A percentile compares a stretch with the other conserved stretches of the same genome.
phyloP scores from a whole-genome alignment of 164 flowering plant species.

The Sextonia rubra region DNA sequence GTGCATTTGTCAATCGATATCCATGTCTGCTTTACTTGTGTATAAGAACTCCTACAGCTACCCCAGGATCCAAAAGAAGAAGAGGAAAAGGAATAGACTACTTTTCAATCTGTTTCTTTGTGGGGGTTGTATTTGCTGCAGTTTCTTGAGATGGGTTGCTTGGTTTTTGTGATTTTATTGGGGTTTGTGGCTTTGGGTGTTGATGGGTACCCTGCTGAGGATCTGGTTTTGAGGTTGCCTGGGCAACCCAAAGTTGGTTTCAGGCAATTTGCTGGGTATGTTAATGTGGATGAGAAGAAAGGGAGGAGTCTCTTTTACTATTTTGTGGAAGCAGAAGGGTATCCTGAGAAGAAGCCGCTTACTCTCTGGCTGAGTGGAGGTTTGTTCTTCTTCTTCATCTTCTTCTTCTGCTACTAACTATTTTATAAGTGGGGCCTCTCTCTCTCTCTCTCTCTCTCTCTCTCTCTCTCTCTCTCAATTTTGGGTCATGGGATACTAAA shows the following conservation, averaged over 20 bases:
- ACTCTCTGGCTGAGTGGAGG: constrained; percentile 99
- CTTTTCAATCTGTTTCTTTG: neutral
- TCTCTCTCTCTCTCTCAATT: neutral
- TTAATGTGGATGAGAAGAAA: constrained; percentile 66
- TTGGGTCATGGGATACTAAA: neutral
- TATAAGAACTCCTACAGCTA: no score
- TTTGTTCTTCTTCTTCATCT: constrained; percentile 17
- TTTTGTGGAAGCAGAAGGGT: constrained; percentile 77
- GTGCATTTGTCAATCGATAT: neutral
- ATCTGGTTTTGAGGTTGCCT: constrained; percentile 70
- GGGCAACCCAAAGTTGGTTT: constrained; percentile 82
- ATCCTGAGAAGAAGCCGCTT: constrained; percentile 60
- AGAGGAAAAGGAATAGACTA: constrained; percentile 5
- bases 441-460: no score
- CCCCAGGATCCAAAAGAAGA: neutral
- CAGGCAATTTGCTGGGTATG: constrained; percentile 84
- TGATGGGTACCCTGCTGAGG: constrained; percentile 58
- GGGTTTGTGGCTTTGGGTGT: constrained; percentile 25
- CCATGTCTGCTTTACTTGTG: neutral
- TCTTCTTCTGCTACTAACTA: neutral
- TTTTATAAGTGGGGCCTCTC: neutral
- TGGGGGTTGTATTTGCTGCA: neutral
- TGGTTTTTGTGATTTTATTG: constrained; percentile 24
- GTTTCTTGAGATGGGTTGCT: constrained; percentile 11
- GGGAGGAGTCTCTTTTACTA: constrained; percentile 94